Evolutionary conservation across 495 filamentous ascomycete species (phyloP).

Genomic region (Penicillium steckii): DNA sequence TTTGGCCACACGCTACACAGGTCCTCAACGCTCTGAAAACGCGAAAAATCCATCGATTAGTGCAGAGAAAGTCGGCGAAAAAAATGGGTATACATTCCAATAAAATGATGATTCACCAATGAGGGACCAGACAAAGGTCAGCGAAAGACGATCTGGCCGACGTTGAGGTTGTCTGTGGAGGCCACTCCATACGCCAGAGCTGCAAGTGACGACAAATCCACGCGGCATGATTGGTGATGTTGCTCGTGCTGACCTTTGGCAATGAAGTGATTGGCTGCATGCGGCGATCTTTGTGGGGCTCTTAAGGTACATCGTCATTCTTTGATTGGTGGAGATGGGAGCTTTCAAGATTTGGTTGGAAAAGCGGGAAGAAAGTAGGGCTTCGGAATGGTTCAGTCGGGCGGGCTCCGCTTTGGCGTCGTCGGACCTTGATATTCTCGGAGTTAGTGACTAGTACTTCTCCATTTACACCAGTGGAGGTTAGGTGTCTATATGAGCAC

Average conservation of each 20-base stretch:
- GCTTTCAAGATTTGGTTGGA: no score
- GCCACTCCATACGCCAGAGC: neutral
- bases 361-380: no score
- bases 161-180: neutral
- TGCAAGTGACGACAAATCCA: slow-evolving; percentile 8
- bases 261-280: slow-evolving; percentile 10
- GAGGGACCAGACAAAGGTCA: slow-evolving; percentile 16
- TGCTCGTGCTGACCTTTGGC: slow-evolving; percentile 12
- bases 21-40: slow-evolving; percentile 2
- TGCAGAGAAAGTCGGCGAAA: slow-evolving; percentile 3
- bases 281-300: neutral
- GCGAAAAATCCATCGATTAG: slow-evolving; percentile 2
- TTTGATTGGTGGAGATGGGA: neutral
- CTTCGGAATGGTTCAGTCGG: neutral
- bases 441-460: no score
- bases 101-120: slow-evolving; percentile 14
- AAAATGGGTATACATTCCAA: slow-evolving; percentile 11
- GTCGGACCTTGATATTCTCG: neutral
- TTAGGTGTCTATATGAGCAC: no score
- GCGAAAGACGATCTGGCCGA: slow-evolving; percentile 1
- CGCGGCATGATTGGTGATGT: slow-evolving; percentile 4
- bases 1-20: neutral
- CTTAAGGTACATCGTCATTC: neutral
- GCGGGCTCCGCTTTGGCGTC: neutral
- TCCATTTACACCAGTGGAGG: no score